A percentile compares a stretch with the other conserved stretches of the same genome.
These are phyloP conservation scores for Protea cynaroides DNA, from an alignment of 164 flowering plant species.

Conservation along the genomic window DNA sequence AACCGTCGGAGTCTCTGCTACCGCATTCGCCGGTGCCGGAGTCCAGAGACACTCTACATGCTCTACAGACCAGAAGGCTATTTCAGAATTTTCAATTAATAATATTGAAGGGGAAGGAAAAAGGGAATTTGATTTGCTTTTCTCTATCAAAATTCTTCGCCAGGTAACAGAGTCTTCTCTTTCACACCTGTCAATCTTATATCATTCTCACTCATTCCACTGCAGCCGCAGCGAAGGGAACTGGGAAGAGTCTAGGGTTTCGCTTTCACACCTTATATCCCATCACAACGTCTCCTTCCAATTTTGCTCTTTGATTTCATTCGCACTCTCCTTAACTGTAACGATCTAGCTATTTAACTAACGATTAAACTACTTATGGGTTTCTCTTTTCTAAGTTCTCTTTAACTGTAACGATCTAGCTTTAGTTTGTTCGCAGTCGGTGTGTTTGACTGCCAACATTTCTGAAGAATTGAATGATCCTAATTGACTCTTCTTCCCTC, in stretches of 20 bases:
- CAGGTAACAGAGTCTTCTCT: slow-evolving; percentile 36
- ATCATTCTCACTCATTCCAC: too few species aligned
- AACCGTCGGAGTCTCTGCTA: too few species aligned
- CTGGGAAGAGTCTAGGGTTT: slow-evolving; percentile 59
- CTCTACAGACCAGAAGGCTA: too few species aligned
- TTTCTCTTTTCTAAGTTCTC: slow-evolving; percentile 6
- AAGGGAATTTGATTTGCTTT: slow-evolving; percentile 7
- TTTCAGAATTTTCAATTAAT: background rate
- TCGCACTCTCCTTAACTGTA: background rate
- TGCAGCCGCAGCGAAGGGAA: slow-evolving; percentile 5
- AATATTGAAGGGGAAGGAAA: slow-evolving; percentile 5
- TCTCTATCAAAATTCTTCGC: background rate
- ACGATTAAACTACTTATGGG: slow-evolving; percentile 13
- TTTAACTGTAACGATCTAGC: too few species aligned
- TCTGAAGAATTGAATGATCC: too few species aligned
- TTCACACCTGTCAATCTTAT: slow-evolving; percentile 58
- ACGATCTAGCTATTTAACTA: background rate
- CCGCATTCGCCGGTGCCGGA: too few species aligned
- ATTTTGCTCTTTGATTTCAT: slow-evolving; percentile 28
- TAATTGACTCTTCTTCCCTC: too few species aligned
- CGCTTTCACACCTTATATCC: slow-evolving; percentile 9
- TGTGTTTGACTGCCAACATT: too few species aligned
- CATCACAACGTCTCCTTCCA: slow-evolving; percentile 2
- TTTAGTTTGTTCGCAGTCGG: too few species aligned
- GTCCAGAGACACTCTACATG: too few species aligned